phyloP scores from a whole-genome alignment of 148 eudicot species.

The Heliamphora exappendiculata region DNA sequence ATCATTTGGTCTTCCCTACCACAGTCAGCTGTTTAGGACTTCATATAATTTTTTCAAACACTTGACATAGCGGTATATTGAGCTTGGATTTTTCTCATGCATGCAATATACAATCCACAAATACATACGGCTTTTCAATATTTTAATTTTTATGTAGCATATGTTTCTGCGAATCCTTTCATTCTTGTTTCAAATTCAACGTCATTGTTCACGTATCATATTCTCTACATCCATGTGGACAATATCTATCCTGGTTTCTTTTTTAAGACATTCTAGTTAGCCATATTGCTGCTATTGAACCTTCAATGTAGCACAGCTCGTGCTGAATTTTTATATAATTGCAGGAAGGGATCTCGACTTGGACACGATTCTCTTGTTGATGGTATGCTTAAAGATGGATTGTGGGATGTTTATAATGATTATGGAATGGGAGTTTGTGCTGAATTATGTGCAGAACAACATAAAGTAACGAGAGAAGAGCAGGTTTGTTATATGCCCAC shows the following conservation, averaged over 20 bases:
- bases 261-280: background rate
- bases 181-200: background rate
- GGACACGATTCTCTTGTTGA: constrained; percentile 97
- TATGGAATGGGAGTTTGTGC: constrained; percentile 93
- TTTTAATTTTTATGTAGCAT: background rate
- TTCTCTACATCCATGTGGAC: background rate
- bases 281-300: constrained; percentile 4
- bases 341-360: constrained; percentile 84
- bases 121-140: too few relatives aligned
- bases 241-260: background rate
- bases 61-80: background rate
- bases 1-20: background rate
- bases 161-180: background rate
- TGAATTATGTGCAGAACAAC: constrained; percentile 85
- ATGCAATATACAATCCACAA: background rate
- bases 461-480: constrained; percentile 73
- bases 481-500: constrained; percentile 31
- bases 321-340: constrained; percentile 25
- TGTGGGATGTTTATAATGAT: constrained; percentile 96
- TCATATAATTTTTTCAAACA: background rate
- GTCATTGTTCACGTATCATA: background rate
- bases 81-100: background rate
- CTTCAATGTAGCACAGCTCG: constrained; percentile 19
- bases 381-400: constrained; percentile 94
- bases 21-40: background rate